Evolutionary conservation across 257 asterid genomes (phyloP).

Genomic region (Nicotiana undulata): DNA sequence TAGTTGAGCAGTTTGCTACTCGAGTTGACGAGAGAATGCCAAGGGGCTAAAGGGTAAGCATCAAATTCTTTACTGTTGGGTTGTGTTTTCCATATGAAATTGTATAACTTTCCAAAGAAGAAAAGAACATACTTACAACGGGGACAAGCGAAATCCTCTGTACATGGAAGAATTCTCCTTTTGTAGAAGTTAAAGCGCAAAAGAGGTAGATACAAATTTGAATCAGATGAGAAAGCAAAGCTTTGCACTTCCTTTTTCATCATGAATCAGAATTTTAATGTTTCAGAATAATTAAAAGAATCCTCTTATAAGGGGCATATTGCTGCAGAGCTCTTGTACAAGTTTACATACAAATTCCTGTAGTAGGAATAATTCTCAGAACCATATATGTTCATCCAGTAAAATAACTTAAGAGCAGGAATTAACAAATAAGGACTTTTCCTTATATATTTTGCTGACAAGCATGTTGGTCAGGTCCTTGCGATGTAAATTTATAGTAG

Average conservation of each 20-base stretch:
- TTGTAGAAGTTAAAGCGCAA: constrained; percentile 19
- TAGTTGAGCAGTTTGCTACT: neutral
- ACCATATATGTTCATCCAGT: neutral
- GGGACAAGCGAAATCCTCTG: no score
- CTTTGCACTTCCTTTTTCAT: neutral
- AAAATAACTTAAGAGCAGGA: no score
- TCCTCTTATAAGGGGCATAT: constrained; percentile 45
- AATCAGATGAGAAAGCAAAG: neutral
- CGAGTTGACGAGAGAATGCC: neutral
- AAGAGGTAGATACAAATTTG: constrained; percentile 15
- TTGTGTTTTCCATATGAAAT: neutral
- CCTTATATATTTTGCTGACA: no score
- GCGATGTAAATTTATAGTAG: no score
- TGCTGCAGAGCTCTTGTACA: constrained; percentile 65
- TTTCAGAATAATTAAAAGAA: constrained; percentile 5
- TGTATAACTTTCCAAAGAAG: neutral
- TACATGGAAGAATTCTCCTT: constrained; percentile 30
- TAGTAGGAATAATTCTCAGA: neutral
- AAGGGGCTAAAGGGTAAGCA: neutral
- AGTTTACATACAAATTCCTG: constrained; percentile 60
- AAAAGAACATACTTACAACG: constrained; percentile 15
- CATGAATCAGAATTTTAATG: neutral
- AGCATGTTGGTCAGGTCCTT: no score
- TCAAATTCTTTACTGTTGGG: neutral
- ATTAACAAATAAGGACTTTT: no score